Percentiles rank a stretch among this genome's conserved stretches.
These are phyloP conservation scores for Fragaria ananassa DNA, from an alignment of 306 rosid genomes.

Conservation along the genomic window DNA sequence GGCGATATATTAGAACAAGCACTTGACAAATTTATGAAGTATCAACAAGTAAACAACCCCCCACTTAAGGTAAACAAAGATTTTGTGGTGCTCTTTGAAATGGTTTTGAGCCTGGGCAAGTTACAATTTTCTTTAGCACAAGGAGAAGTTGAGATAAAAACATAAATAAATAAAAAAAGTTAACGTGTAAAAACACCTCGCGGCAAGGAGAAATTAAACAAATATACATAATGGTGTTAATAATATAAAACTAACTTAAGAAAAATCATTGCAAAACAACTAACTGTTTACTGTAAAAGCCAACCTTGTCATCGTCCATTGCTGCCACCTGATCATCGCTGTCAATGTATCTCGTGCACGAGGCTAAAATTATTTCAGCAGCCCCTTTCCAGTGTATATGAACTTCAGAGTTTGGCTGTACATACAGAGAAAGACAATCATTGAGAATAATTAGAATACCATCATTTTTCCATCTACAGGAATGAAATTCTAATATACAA, in stretches of 20 bases:
- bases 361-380: slow-evolving; percentile 71
- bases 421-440: slow-evolving; percentile 3
- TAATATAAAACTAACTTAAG: background rate
- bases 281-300: background rate
- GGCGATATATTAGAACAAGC: background rate
- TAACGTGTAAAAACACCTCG: background rate
- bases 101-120: background rate
- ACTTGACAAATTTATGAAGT: background rate
- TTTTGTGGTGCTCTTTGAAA: background rate
- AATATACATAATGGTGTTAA: background rate
- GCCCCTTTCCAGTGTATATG: slow-evolving; percentile 98
- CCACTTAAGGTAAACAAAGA: background rate
- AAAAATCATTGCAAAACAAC: background rate
- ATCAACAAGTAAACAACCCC: background rate
- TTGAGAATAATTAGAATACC: background rate
- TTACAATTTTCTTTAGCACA: background rate
- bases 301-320: slow-evolving; percentile 74
- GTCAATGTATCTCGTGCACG: slow-evolving; percentile 54
- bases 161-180: background rate
- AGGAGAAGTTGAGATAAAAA: background rate
- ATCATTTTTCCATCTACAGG: background rate
- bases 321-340: slow-evolving; percentile 31
- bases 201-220: background rate
- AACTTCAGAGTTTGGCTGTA: slow-evolving; percentile 55
- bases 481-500: background rate